Conservation (phyloP, 208 protist genomes). For the Trichomonas gallinae region DNA sequence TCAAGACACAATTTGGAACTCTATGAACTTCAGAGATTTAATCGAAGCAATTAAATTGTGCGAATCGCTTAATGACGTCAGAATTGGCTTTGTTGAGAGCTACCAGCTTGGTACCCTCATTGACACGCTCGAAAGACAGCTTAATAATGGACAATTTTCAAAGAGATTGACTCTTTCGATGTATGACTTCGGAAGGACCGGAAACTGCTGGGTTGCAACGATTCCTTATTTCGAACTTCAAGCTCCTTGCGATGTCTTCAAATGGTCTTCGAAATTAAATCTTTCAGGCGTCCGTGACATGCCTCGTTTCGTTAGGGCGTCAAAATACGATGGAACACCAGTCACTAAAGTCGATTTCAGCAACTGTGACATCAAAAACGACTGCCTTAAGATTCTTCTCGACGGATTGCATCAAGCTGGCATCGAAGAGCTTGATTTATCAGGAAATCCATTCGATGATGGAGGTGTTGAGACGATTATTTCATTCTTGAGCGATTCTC, state of each 20-base stretch:
- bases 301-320: background rate
- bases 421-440: background rate
- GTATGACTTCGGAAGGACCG: background rate
- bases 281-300: background rate
- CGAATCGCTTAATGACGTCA: background rate
- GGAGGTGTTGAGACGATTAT: background rate
- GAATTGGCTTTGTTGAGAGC: background rate
- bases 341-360: background rate
- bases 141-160: background rate
- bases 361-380: background rate
- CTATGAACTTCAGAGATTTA: background rate
- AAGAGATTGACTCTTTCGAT: background rate
- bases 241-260: background rate
- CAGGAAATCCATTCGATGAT: background rate
- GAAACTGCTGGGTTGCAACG: background rate
- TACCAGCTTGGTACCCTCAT: background rate
- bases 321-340: background rate
- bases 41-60: background rate
- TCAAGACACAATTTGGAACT: background rate
- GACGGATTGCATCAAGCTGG: background rate
- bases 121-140: background rate
- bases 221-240: background rate
- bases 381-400: background rate
- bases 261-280: background rate
- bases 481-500: background rate